phyloP scores from a whole-genome alignment of 1,139 yeast species.

The Candida labiduridarum region DNA sequence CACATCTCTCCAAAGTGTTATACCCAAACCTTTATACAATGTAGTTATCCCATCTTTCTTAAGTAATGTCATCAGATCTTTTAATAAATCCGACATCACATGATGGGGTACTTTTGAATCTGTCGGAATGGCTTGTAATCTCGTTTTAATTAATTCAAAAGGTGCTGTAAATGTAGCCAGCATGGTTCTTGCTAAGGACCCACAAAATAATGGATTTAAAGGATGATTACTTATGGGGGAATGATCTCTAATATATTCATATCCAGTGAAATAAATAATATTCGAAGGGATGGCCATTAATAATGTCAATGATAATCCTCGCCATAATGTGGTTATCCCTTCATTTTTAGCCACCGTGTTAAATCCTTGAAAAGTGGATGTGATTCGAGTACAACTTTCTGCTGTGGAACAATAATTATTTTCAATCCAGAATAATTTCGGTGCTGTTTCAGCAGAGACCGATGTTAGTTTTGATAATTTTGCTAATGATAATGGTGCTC shows the following conservation, averaged over 20 bases:
- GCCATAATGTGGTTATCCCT: conserved; percentile 79
- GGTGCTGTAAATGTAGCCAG: conserved; percentile 91
- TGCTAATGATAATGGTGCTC: too few species aligned
- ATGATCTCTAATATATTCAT: conserved; percentile 78
- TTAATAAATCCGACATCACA: conserved; percentile 50
- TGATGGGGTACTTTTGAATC: conserved; percentile 31
- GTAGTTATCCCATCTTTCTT: conserved; percentile 59
- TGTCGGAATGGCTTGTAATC: conserved; percentile 82
- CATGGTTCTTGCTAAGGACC: conserved; percentile 77
- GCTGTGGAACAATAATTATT: conserved; percentile 38
- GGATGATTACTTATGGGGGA: conserved; percentile 58
- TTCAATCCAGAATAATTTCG: conserved; percentile 46
- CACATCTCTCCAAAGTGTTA: conserved; percentile 95
- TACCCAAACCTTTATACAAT: conserved; percentile 79
- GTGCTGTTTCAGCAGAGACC: conserved; percentile 11
- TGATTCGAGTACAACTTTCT: conserved; percentile 37
- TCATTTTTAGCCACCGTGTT: conserved; percentile 65
- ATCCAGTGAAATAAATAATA: conserved; percentile 91
- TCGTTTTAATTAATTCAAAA: conserved; percentile 79
- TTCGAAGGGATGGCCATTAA: conserved; percentile 93
- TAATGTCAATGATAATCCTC: conserved; percentile 83
- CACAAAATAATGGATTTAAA: conserved; percentile 81
- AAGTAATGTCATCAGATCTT: conserved; percentile 60
- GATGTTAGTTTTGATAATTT: too few species aligned
- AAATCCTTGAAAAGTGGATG: conserved; percentile 76